Evolutionary conservation across 2,329 filamentous ascomycete genomes (phyloP), one percentile per base, ranked within the genome.

Genomic region (Xylariaceae sp.): DNA sequence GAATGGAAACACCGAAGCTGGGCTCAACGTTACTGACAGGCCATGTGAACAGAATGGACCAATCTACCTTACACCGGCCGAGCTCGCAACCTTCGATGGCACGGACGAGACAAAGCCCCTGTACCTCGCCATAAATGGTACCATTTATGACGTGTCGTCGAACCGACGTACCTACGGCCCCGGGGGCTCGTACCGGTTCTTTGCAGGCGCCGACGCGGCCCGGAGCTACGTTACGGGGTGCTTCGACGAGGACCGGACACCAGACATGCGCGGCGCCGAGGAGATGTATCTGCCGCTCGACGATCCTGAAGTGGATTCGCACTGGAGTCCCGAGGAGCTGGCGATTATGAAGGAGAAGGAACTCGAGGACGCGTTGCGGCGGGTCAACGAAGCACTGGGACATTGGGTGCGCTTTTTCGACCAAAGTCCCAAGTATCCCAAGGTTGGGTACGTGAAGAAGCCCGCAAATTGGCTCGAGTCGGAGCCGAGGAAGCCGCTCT

Each of bases 221-320:
- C 86, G 94, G 47, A 90, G 86, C 26, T 99, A 91, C 71, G 85
- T 99, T 7, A 97, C 94, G 2, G 90, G 89, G 19, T 99, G 94
- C 72, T 99, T 99, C 74, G 76, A 82, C 40, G 86, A 90, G 60
- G 94, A 99, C 76, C 77, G 85, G 34, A 94, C 86, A 1, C 80
- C 88, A 3, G 94, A 99, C 73, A 74, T 96, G 70, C 82, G 88
- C 58, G 94, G 94, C 45, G 86, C 89, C 3, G 94, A 97, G 74
- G 80, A 85, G 60, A 94, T 95, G 81, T 97, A 84, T 72, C 69
- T 92, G 6, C 84, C 84, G 1, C 64, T 83, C 35, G 83, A 86
- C 68, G 78, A 86, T 65, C 75, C 79, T 0, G 75, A 77, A 53
- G 79, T 87, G 30, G 87, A 91, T 69, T 64, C 67, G 37, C 71